Conservation (phyloP, 192 early-diverging fungal species). For the Cladochytrium replicatum region DNA sequence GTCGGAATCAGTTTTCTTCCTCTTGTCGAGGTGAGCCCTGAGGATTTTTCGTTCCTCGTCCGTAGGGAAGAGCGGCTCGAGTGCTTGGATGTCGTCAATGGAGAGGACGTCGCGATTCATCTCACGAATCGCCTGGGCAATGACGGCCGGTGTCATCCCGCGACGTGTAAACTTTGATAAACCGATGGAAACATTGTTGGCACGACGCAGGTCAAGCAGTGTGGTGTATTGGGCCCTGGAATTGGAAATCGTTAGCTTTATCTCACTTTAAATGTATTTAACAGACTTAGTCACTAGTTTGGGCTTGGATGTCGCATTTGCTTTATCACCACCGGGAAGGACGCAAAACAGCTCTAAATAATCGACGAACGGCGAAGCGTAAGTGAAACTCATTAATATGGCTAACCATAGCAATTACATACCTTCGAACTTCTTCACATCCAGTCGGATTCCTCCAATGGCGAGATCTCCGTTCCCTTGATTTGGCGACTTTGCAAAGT, state of each 20-base stretch:
- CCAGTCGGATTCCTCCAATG: constrained; percentile 13
- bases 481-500: neutral
- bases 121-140: constrained; percentile 18
- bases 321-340: constrained; percentile 21
- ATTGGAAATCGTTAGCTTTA: constrained; percentile 1
- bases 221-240: constrained; percentile 38
- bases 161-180: constrained; percentile 36
- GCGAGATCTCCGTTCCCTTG: neutral
- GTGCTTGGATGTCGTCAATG: constrained; percentile 32
- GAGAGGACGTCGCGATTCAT: constrained; percentile 23
- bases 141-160: constrained; percentile 18
- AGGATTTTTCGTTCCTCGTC: constrained; percentile 24
- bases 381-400: constrained; percentile 2
- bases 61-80: constrained; percentile 39
- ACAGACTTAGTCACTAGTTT: constrained; percentile 15
- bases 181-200: constrained; percentile 47
- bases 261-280: too few relatives aligned
- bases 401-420: too few relatives aligned
- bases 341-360: constrained; percentile 38
- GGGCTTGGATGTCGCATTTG: constrained; percentile 5
- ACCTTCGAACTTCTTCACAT: constrained; percentile 39
- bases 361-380: neutral
- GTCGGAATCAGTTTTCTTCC: constrained; percentile 5
- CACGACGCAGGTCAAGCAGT: constrained; percentile 39
- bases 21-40: constrained; percentile 1